A percentile compares a stretch with the other conserved stretches of the same genome.
Conservation (phyloP, 495 filamentous ascomycete species). For the Penicillium bialowiezense region DNA sequence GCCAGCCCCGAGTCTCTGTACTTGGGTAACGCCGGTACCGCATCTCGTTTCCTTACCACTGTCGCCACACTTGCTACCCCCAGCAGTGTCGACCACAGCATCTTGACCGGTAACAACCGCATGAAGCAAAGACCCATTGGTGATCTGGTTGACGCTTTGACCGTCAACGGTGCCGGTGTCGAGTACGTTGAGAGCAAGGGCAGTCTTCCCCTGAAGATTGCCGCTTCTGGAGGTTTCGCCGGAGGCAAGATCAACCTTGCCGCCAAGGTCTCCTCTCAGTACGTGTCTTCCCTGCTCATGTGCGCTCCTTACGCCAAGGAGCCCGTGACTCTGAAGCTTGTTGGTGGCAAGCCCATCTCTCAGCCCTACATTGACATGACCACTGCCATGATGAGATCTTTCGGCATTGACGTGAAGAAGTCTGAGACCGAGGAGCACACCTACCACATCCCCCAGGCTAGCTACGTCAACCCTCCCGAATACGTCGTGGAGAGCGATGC, state of each 20-base stretch:
- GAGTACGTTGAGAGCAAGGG: constrained; percentile 75
- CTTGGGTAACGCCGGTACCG: constrained; percentile 94
- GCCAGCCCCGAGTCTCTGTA: constrained; percentile 78
- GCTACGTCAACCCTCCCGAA: constrained; percentile 78
- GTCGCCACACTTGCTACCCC: constrained; percentile 81
- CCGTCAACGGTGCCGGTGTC: constrained; percentile 76
- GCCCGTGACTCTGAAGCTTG: constrained; percentile 82
- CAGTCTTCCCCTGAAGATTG: constrained; percentile 80
- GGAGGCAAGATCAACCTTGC: constrained; percentile 89
- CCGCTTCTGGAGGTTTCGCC: constrained; percentile 80
- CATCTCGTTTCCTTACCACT: constrained; percentile 91
- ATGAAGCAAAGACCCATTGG: constrained; percentile 97
- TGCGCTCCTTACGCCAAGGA: constrained; percentile 94
- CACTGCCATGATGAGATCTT: constrained; percentile 92
- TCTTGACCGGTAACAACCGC: constrained; percentile 89
- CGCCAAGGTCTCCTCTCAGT: constrained; percentile 94
- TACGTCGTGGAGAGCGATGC: constrained; percentile 97
- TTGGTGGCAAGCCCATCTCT: constrained; percentile 94
- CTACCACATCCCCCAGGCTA: constrained; percentile 87
- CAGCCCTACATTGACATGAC: constrained; percentile 99
- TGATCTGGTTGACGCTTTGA: constrained; percentile 87
- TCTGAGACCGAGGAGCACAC: constrained; percentile 77
- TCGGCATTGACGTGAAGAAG: constrained; percentile 77
- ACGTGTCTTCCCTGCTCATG: constrained; percentile 95
- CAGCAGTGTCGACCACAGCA: constrained; percentile 58